Evolutionary conservation across 2,329 filamentous ascomycete species (phyloP).

Genomic region (Exophiala xenobiotica): DNA sequence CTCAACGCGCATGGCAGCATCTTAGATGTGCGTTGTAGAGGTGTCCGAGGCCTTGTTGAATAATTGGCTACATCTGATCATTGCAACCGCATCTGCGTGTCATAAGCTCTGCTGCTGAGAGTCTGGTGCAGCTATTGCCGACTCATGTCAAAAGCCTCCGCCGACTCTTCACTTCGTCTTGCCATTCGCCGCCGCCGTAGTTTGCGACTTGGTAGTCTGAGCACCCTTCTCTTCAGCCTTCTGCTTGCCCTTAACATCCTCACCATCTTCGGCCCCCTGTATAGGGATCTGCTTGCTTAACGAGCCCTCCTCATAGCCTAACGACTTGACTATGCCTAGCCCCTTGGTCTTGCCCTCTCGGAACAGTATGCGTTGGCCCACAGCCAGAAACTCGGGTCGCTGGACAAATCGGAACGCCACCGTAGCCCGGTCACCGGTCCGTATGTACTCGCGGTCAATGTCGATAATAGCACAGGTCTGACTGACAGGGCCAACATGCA

Average conservation of each 20-base stretch:
- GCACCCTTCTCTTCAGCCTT: conserved; percentile 12
- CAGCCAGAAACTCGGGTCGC: conserved; percentile 84
- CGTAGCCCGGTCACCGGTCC: conserved; percentile 88
- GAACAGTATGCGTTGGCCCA: conserved; percentile 88
- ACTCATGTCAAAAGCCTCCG: not conserved
- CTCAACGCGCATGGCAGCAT: too few relatives aligned
- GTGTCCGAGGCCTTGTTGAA: too few relatives aligned
- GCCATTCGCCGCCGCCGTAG: conserved; percentile 5
- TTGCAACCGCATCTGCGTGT: too few relatives aligned
- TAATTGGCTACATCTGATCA: too few relatives aligned
- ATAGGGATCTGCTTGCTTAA: conserved; percentile 40
- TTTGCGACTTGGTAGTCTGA: not conserved
- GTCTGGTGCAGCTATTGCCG: not conserved
- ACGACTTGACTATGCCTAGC: conserved; percentile 84
- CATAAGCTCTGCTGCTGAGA: too few relatives aligned
- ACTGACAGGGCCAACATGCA: conserved; percentile 90
- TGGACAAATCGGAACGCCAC: conserved; percentile 96
- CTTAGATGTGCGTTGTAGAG: too few relatives aligned
- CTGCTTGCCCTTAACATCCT: conserved; percentile 13
- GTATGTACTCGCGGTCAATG: conserved; percentile 91
- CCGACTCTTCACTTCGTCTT: conserved; percentile 17
- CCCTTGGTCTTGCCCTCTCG: conserved; percentile 94
- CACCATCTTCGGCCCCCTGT: not conserved
- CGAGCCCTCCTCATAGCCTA: conserved; percentile 75
- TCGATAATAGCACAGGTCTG: conserved; percentile 98